Conservation (phyloP, 495 filamentous ascomycete species). For the Xylaria grammica region DNA sequence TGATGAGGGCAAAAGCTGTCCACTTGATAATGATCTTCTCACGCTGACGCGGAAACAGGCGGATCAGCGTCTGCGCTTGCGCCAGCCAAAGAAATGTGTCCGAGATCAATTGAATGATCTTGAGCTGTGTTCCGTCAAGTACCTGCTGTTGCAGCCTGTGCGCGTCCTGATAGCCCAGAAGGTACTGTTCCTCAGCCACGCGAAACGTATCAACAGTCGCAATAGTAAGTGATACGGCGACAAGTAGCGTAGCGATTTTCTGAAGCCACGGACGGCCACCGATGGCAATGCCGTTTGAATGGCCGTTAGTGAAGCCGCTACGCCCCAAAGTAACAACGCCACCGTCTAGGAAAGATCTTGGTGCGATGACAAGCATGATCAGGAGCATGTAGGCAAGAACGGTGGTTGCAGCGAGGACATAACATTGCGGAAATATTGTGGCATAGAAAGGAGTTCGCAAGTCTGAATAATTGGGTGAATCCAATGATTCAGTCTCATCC, state of each 20-base stretch:
- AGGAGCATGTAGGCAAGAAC: slow-evolving; percentile 93
- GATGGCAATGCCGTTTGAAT: slow-evolving; percentile 78
- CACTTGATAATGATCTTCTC: slow-evolving; percentile 99
- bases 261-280: slow-evolving; percentile 94
- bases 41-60: slow-evolving; percentile 92
- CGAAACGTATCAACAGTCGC: slow-evolving; percentile 88
- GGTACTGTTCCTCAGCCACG: slow-evolving; percentile 80
- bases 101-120: slow-evolving; percentile 86
- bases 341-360: slow-evolving; percentile 85
- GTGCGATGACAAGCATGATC: slow-evolving; percentile 92
- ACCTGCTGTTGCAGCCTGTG: slow-evolving; percentile 72
- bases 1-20: slow-evolving; percentile 91
- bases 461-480: slow-evolving; percentile 53
- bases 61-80: slow-evolving; percentile 94
- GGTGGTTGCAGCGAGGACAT: slow-evolving; percentile 87
- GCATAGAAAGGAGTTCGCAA: slow-evolving; percentile 87
- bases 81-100: slow-evolving; percentile 97
- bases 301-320: slow-evolving; percentile 84
- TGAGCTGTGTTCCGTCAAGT: slow-evolving; percentile 79
- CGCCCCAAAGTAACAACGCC: slow-evolving; percentile 79
- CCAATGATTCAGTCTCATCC: slow-evolving; percentile 38
- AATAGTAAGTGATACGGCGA: slow-evolving; percentile 90
- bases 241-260: slow-evolving; percentile 88
- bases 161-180: slow-evolving; percentile 72
- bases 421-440: slow-evolving; percentile 87